Base-by-base conservation (phyloP, 306 rosid species). In the Sphenostylis stenocarpa region DNA sequence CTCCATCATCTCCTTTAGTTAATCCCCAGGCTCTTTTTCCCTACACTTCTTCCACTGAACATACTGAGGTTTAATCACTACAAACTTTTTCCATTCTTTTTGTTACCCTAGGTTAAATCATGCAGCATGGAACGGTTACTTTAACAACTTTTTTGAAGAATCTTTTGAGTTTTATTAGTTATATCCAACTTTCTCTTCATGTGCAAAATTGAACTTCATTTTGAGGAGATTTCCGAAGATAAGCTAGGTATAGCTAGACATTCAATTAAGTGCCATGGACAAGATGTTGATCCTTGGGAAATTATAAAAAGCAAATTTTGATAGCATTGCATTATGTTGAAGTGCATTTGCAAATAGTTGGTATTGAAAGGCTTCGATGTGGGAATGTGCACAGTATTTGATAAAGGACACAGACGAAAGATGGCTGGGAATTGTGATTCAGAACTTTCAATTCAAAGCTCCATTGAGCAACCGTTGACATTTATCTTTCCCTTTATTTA, bases 311-410 rank as follows among this genome's bases (percentile, higher is more conserved):
- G 7, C 13, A 52, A 69, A 15, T n/a, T n/a, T 49, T 52, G 34
- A n/a, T 10, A 17, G 60, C 14, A 29, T 28, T 75, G 52, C 41
- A 57, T 72, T 23, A 15, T 43, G 52, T 47, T 84, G 84, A 33
- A 52, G 60, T 70, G 62, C 63, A 64, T 66, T 53, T 71, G 82
- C 16, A 61, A 60, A 73, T 36, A 53, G 74, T 78, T 66, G 75
- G 47, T 57, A 24, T 69, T 73, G 29, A 75, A 82, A 87, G 81
- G 82, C 49, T 70, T 83, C 67, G 83, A 64, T 16, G 63, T 70
- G 78, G 86, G 85, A 78, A 75, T 76, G 72, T 83, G 94, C 96
- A 87, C 98, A 85, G 88, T 89, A 89, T 83, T 85, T 88, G 82
- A 90, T 88, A 90, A 93, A 87, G 93, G 76, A 64, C 20, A 75